These are phyloP conservation scores for Cyclotella choctawhatcheeana DNA, from an alignment of 108 stramenopile genomes.

Conservation along the genomic window DNA sequence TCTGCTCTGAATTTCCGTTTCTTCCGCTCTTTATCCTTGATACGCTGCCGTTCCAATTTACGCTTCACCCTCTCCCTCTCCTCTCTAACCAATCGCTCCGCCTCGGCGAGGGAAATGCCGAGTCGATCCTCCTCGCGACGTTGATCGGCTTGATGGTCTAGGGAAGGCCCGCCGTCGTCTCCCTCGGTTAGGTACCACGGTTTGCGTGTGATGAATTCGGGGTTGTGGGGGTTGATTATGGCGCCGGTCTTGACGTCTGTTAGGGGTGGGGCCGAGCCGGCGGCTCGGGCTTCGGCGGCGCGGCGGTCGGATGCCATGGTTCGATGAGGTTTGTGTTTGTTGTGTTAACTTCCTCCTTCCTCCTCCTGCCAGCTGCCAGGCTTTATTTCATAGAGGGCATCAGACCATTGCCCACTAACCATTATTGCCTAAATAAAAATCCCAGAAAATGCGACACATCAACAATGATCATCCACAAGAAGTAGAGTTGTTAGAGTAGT, in stretches of 20 bases:
- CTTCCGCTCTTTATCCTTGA: conserved; percentile 13
- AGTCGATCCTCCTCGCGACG: conserved; percentile 48
- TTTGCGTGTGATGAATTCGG: conserved; percentile 97
- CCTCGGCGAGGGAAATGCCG: conserved; percentile 58
- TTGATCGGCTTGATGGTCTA: conserved; percentile 89
- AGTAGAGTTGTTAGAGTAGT: too few species aligned
- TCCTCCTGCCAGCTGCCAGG: too few species aligned
- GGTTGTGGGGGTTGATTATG: conserved; percentile 99
- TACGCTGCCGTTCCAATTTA: conserved; percentile 47
- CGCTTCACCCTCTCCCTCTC: conserved; percentile 63
- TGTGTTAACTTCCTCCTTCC: too few species aligned
- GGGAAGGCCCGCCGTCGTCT: conserved; percentile 75
- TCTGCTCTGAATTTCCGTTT: not conserved
- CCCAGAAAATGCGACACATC: too few species aligned
- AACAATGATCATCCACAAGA: too few species aligned
- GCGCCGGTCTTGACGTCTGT: conserved; percentile 88
- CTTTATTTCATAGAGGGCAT: too few species aligned
- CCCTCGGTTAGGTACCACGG: conserved; percentile 97
- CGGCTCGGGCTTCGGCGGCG: conserved; percentile 76
- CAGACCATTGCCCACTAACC: too few species aligned
- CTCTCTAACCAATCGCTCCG: conserved; percentile 62
- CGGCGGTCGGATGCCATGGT: conserved; percentile 56
- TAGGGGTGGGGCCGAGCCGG: conserved; percentile 82
- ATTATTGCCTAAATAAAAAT: too few species aligned
- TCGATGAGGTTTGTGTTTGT: not conserved